A percentile compares a stretch with the other conserved stretches of the same genome.
phyloP scores from a whole-genome alignment of 768 basidiomycete genomes.

The Lactarius hengduanensis region DNA sequence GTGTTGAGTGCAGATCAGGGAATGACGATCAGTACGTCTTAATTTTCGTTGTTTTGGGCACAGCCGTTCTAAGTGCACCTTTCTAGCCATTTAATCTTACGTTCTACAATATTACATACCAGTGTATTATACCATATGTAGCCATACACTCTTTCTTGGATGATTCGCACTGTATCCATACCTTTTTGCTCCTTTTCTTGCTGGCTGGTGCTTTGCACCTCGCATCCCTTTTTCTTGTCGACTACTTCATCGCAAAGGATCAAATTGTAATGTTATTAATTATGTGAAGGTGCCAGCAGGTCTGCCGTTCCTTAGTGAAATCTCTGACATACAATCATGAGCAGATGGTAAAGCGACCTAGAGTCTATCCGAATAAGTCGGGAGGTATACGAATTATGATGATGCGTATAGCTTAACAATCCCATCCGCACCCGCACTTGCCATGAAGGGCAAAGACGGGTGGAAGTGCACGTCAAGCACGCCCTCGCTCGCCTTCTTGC shows the following conservation, averaged over 20 bases:
- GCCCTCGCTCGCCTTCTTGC: slow-evolving; percentile 88
- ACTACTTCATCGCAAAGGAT: background rate
- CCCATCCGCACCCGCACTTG: slow-evolving; percentile 94
- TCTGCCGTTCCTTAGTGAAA: slow-evolving; percentile 1
- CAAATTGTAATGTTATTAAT: background rate
- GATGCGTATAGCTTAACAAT: slow-evolving; percentile 89
- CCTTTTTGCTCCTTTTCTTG: background rate
- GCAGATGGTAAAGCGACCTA: slow-evolving; percentile 22
- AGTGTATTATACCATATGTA: slow-evolving; percentile 42
- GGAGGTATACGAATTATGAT: slow-evolving; percentile 47
- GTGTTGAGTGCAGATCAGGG: slow-evolving; percentile 76
- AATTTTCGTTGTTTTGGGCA: background rate
- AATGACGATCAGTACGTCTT: slow-evolving; percentile 63
- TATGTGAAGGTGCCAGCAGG: slow-evolving; percentile 8
- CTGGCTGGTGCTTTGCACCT: background rate
- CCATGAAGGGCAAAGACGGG: slow-evolving; percentile 80
- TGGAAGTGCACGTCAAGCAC: slow-evolving; percentile 87
- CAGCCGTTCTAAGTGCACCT: background rate
- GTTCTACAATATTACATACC: background rate
- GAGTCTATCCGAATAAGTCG: slow-evolving; percentile 14
- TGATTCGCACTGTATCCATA: slow-evolving; percentile 25
- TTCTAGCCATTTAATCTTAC: slow-evolving; percentile 19
- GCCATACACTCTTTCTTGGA: slow-evolving; percentile 34
- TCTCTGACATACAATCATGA: slow-evolving; percentile 19
- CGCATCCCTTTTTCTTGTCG: background rate